phyloP scores from a whole-genome alignment of 2,329 filamentous ascomycete species.

The Triangularia verruculosa region DNA sequence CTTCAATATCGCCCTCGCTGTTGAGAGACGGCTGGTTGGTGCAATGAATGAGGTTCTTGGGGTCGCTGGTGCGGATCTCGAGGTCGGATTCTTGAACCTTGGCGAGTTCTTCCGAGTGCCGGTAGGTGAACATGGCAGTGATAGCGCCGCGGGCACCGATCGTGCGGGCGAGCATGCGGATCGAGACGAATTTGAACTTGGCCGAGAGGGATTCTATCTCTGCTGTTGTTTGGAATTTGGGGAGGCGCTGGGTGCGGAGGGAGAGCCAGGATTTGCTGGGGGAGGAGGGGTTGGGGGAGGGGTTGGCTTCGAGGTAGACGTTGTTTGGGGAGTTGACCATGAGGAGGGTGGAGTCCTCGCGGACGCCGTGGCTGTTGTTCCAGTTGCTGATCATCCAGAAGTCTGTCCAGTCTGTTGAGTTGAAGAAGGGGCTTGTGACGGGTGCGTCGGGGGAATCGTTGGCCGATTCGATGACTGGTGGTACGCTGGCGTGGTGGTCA shows the following conservation, averaged over 20 bases:
- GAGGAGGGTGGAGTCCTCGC: slow-evolving; percentile 31
- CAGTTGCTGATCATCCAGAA: slow-evolving; percentile 41
- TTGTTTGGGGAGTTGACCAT: slow-evolving; percentile 45
- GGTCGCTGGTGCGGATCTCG: slow-evolving; percentile 50
- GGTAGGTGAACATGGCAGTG: slow-evolving; percentile 54
- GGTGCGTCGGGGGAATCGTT: slow-evolving; percentile 31
- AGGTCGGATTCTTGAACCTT: slow-evolving; percentile 51
- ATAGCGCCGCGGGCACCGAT: slow-evolving; percentile 47
- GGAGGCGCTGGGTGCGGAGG: slow-evolving; percentile 45
- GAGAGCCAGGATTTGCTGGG: slow-evolving; percentile 47
- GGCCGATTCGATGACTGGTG: slow-evolving; percentile 32
- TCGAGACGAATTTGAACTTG: slow-evolving; percentile 40
- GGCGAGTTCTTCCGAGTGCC: slow-evolving; percentile 35
- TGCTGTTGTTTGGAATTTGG: slow-evolving; percentile 45
- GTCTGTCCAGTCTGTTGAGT: slow-evolving; percentile 34
- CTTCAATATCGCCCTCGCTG: slow-evolving; percentile 42
- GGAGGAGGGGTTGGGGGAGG: slow-evolving; percentile 34
- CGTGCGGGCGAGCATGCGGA: slow-evolving; percentile 52
- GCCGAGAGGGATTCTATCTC: slow-evolving; percentile 44
- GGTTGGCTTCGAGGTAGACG: slow-evolving; percentile 45
- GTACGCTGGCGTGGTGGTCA: slow-evolving; percentile 38
- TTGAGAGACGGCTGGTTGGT: slow-evolving; percentile 59
- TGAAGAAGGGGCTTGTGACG: slow-evolving; percentile 41
- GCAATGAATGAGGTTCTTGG: slow-evolving; percentile 47
- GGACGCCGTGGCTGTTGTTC: slow-evolving; percentile 35